Evolutionary conservation across 257 asterid genomes (phyloP), one percentile per base, ranked within the genome.

Genomic region (Euphrasia confusa): DNA sequence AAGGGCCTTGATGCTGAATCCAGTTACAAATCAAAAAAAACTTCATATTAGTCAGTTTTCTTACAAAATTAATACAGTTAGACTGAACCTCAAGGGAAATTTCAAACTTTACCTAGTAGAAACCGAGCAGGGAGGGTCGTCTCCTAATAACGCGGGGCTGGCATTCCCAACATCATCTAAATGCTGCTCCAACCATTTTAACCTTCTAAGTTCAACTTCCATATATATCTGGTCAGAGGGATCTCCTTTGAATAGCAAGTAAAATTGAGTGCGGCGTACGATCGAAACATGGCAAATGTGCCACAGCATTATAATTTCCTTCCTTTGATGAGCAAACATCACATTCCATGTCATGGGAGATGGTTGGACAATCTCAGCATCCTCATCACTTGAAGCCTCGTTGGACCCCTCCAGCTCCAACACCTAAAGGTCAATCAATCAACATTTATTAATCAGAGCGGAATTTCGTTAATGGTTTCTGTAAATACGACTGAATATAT

Each of bases 101-200:
- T 15, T 66, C 10, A 17, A 26, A 61, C 49, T 30, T 37, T 68
- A 91, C 98, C 98, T 89, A 39, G 97, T 81, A 14, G 97, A 74
- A 32, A 93, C 96, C 4, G 87, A 82, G 84, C 89, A 66, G 27
- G 99, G 88, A 27, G 99, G 95, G 66, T 86, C 96, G 37, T 93
- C 96, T 0, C 97, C 97, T 67, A 93, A 78, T 61, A 93, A 95
- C 0, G 97, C 99, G 3, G 99, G 99, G 78, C 99, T 93, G 52
- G 97, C 99, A 67, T 93, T 93, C 13, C 99, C 99, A 10, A 93
- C 78, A 49, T 90, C 95, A 26, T 94, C 96, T 14, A 89, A 68
- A 64, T 87, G 95, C 71, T 86, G 96, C 71, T 93, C 99, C 77
- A 89, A 71, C 97, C 97, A 93, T 79, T 81, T 89, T 72, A 89